Conservation (phyloP, 441 rosid genomes). For the Capsella rubella region DNA sequence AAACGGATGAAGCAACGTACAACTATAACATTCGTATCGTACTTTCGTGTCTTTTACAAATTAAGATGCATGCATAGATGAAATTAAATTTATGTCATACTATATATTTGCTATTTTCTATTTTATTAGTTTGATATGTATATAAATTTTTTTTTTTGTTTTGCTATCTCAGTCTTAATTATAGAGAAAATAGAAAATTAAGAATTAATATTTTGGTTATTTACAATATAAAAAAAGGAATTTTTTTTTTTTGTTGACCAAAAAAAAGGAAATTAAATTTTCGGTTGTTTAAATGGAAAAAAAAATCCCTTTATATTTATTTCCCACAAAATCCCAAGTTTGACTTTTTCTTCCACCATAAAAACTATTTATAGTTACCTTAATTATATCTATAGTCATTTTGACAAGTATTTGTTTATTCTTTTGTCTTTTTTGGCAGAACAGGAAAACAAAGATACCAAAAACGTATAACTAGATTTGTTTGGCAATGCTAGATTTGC, state of each 20-base stretch:
- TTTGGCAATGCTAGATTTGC: not conserved
- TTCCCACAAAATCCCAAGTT: not conserved
- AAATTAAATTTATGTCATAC: too few species aligned
- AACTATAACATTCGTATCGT: not conserved
- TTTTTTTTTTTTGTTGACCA: too few species aligned
- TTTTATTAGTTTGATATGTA: not conserved
- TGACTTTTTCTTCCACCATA: conserved; percentile 30
- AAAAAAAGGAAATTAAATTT: not conserved
- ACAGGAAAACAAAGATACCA: not conserved
- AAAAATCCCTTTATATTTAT: not conserved
- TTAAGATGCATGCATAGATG: too few species aligned
- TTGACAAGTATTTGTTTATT: not conserved
- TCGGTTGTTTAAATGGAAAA: conserved; percentile 1
- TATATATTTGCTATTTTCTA: not conserved
- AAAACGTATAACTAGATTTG: not conserved
- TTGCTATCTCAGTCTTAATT: not conserved
- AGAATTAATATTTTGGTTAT: not conserved
- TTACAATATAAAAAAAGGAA: not conserved
- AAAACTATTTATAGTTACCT: not conserved
- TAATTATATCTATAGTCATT: not conserved
- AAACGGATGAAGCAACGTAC: not conserved
- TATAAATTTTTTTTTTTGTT: not conserved
- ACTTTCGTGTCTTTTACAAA: not conserved
- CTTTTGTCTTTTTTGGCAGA: not conserved
- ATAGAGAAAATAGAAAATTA: not conserved